Evolutionary conservation across 2,329 filamentous ascomycete genomes (phyloP).

Genomic region (Teratosphaeria zuluensis): DNA sequence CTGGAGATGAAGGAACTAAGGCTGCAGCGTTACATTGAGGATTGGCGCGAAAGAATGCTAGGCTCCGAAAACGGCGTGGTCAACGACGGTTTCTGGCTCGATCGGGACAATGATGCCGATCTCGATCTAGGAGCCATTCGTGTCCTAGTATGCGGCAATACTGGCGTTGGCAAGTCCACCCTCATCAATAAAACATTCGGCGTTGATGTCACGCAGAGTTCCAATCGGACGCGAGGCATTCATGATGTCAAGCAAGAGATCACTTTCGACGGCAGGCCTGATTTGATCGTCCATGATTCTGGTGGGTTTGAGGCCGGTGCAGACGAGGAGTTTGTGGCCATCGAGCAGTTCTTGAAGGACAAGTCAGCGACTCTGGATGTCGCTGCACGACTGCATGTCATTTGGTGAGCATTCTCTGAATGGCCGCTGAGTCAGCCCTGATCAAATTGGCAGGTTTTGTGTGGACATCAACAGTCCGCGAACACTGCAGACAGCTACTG

Average conservation of each 20-base stretch:
- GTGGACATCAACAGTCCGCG: constrained; percentile 26
- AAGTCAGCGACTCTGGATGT: constrained; percentile 21
- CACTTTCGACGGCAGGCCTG: constrained; percentile 23
- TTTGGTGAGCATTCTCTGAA: constrained; percentile 15
- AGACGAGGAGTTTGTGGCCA: constrained; percentile 18
- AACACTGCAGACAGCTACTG: constrained; percentile 25
- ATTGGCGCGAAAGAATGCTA: constrained; percentile 18
- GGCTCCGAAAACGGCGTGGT: constrained; percentile 9
- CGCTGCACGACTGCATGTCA: constrained; percentile 23
- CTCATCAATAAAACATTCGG: constrained; percentile 27
- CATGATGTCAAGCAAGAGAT: constrained; percentile 26
- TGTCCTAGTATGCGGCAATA: constrained; percentile 27
- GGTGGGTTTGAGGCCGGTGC: constrained; percentile 27
- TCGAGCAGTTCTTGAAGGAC: constrained; percentile 25
- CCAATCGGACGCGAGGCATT: constrained; percentile 20
- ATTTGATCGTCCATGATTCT: constrained; percentile 27
- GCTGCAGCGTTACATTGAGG: constrained; percentile 17
- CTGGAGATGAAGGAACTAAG: constrained; percentile 18
- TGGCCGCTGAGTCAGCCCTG: not conserved
- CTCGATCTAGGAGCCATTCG: constrained; percentile 18
- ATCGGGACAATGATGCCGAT: constrained; percentile 7
- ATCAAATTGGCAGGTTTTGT: constrained; percentile 21
- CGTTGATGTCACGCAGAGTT: constrained; percentile 20
- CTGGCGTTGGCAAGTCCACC: constrained; percentile 24
- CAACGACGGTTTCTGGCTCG: constrained; percentile 20